These are phyloP conservation scores for Cytospora chrysosperma DNA, from an alignment of 2,329 filamentous ascomycete species.

Conservation along the genomic window DNA sequence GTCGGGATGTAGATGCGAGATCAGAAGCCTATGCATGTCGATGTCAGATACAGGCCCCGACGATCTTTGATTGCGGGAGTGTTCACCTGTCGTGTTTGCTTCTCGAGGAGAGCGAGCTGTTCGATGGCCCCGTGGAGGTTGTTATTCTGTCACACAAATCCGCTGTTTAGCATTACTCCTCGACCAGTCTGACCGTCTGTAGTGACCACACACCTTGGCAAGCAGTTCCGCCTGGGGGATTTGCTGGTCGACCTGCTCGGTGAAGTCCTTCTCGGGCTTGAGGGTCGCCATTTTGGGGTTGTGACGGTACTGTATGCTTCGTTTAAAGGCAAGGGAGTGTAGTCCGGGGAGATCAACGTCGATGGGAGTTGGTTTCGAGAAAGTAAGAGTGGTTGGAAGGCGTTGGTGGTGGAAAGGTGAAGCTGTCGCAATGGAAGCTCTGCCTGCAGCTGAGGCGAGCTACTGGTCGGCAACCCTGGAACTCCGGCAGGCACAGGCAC, in stretches of 20 bases:
- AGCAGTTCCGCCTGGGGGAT: conserved; percentile 88
- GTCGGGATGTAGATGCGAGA: conserved; percentile 87
- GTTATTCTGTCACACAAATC: conserved; percentile 51
- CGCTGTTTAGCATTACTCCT: not conserved
- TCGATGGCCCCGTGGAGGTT: conserved; percentile 88
- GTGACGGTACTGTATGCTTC: not conserved
- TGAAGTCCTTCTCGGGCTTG: conserved; percentile 98
- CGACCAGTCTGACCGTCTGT: too few relatives aligned
- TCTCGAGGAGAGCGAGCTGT: conserved; percentile 88
- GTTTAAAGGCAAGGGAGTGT: too few relatives aligned
- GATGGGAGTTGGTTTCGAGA: not conserved
- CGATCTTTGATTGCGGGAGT: conserved; percentile 1
- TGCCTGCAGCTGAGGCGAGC: conserved; percentile 21
- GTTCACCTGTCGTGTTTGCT: conserved; percentile 90
- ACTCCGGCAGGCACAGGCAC: not conserved
- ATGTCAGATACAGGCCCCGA: not conserved
- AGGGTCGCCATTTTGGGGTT: conserved; percentile 70
- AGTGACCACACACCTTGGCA: conserved; percentile 64
- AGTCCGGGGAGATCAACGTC: not conserved
- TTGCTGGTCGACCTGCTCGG: conserved; percentile 90
- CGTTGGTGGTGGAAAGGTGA: conserved; percentile 7
- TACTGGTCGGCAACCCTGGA: not conserved
- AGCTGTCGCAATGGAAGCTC: conserved; percentile 25
- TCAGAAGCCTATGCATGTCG: conserved; percentile 72
- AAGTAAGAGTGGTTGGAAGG: not conserved